Evolutionary conservation across 2,329 filamentous ascomycete species (phyloP), one percentile per base, ranked within the genome.

Genomic region (Verticillium albo-atrum): DNA sequence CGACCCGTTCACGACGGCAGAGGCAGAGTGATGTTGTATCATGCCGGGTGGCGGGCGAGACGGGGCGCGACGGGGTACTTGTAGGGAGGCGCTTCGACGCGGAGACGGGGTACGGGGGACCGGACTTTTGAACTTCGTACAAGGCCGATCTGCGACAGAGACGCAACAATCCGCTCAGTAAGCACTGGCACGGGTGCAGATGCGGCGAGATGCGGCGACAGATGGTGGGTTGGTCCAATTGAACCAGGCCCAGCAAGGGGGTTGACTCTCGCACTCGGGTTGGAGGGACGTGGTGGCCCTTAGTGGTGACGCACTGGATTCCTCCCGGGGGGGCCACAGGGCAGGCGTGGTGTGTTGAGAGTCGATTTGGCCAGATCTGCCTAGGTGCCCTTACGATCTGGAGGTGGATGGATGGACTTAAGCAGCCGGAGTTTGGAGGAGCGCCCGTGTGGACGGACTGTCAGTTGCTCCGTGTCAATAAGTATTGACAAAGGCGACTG

Each of bases 11-110:
- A 77, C 64, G 61, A 78, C 65, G 66, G 71, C 71, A 57, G 73
- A 72, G 28, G 74, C 68, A 62, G 73, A 65, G 64, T 76, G 75
- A 66, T 70, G 71, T 66, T 74, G 80, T 69, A 80, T 75, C 79
- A 82, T 81, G 65, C 72, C 77, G 73, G 65, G 51, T 50, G 42
- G 42, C 42, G 42, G 25, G 20, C 42, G 42, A 50, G 42, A 20
- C 42, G 42, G 42, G 42, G 42, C 20, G 42, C 42, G 10, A 50
- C n/a, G 42, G 42, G 42, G n/a, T 50, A 17, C 20, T 50, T 50
- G 42, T 50, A 50, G 42, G 42, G 42, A 23, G 20, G 42, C n/a
- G 42, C 25, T 50, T 15, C 42, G 42, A 23, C 20, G 23, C 42
- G 42, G 42, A 50, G 42, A 50, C 42, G 42, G 42, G 42, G 42